Conservation (phyloP, 2,329 filamentous ascomycete species). For the Nakataea oryzae region DNA sequence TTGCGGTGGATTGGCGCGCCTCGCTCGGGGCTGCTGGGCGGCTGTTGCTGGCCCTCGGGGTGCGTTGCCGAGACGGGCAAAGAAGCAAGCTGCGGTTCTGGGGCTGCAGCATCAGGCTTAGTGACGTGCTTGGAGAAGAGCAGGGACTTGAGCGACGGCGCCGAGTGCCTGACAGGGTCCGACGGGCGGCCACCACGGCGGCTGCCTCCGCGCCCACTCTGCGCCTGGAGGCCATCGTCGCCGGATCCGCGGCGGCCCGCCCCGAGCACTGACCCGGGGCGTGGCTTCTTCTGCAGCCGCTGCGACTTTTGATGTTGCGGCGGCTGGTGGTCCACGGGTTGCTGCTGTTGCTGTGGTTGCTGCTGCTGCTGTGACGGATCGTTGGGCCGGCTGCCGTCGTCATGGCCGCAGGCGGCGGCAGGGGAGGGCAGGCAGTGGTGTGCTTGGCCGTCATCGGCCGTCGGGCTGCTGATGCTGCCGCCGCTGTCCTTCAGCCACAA, state of each 20-base stretch:
- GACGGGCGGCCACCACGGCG: neutral
- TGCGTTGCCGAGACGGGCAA: neutral
- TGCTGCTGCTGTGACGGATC: no score
- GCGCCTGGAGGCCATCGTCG: neutral
- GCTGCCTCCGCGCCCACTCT: no score
- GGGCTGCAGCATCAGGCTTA: neutral
- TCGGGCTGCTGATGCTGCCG: neutral
- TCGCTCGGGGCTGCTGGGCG: neutral
- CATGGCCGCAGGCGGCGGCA: no score
- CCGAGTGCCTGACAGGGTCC: neutral
- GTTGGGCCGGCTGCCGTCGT: neutral
- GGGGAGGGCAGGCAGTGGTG: neutral
- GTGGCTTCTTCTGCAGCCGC: neutral
- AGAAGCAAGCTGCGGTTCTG: neutral
- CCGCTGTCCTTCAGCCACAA: neutral
- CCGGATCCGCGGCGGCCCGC: neutral
- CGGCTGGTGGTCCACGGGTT: no score
- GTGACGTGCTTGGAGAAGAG: neutral
- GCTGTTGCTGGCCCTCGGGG: neutral
- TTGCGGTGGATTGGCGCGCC: neutral
- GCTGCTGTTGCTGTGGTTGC: neutral
- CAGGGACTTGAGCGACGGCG: neutral
- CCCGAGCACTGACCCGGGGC: neutral
- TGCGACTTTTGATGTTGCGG: neutral
- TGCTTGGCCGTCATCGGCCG: neutral